phyloP scores from a whole-genome alignment of 2,329 filamentous ascomycete species.

The Fusarium phyllophilum region DNA sequence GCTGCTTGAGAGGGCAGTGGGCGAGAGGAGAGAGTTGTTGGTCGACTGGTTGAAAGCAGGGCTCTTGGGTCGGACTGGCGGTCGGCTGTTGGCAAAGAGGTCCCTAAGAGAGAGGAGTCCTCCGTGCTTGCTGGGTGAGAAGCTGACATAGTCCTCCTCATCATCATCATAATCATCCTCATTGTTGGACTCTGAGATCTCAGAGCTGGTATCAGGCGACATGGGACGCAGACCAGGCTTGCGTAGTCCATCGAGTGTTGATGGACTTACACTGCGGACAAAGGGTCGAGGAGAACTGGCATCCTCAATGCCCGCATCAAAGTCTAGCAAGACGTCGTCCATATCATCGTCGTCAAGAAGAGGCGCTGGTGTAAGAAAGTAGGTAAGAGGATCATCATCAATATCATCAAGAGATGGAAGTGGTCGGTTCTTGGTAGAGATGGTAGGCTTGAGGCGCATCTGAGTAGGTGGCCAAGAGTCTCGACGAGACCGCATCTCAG shows the following conservation, averaged over 20 bases:
- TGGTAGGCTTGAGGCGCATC: slow-evolving; percentile 56
- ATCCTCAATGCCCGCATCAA: slow-evolving; percentile 68
- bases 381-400: slow-evolving; percentile 64
- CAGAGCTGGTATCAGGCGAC: slow-evolving; percentile 44
- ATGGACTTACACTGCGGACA: slow-evolving; percentile 66
- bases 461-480: slow-evolving; percentile 66
- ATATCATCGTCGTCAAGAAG: slow-evolving; percentile 54
- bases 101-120: slow-evolving; percentile 56
- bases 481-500: slow-evolving; percentile 49
- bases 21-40: slow-evolving; percentile 44
- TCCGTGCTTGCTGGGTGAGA: slow-evolving; percentile 53
- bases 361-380: slow-evolving; percentile 64
- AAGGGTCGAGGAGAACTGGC: slow-evolving; percentile 56
- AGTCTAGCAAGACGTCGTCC: slow-evolving; percentile 59
- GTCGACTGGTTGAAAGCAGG: slow-evolving; percentile 45
- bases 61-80: slow-evolving; percentile 46
- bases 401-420: slow-evolving; percentile 59
- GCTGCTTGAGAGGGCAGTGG: slow-evolving; percentile 41
- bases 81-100: slow-evolving; percentile 52
- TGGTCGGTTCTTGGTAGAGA: slow-evolving; percentile 53
- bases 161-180: slow-evolving; percentile 60
- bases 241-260: slow-evolving; percentile 62
- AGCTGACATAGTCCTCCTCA: slow-evolving; percentile 62
- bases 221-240: slow-evolving; percentile 49
- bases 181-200: slow-evolving; percentile 58